A percentile compares a stretch with the other conserved stretches of the same genome.
phyloP scores from a whole-genome alignment of 2,329 filamentous ascomycete species.

The Botrytis tulipae region DNA sequence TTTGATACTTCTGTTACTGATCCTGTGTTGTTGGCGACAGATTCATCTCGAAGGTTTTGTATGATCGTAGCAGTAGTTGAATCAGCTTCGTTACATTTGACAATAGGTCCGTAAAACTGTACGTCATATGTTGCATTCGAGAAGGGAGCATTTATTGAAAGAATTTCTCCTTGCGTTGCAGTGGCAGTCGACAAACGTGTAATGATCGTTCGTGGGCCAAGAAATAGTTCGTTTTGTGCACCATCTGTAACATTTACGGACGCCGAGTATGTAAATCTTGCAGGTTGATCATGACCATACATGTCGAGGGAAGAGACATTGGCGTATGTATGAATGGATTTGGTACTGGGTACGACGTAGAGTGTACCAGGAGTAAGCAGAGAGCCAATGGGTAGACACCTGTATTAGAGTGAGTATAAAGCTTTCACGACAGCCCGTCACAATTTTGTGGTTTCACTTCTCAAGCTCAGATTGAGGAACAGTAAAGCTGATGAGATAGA shows the following conservation, averaged over 20 bases:
- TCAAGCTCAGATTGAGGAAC: neutral
- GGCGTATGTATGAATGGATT: neutral
- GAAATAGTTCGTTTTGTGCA: constrained; percentile 16
- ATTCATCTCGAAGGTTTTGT: constrained; percentile 8
- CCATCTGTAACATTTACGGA: constrained; percentile 3
- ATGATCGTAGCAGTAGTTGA: constrained; percentile 18
- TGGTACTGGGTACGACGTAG: constrained; percentile 20
- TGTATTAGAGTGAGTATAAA: neutral
- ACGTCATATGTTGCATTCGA: constrained; percentile 26
- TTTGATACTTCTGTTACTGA: constrained; percentile 18
- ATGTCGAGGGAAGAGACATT: constrained; percentile 20
- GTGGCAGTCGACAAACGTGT: constrained; percentile 24
- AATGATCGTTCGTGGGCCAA: constrained; percentile 26
- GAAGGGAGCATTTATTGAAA: constrained; percentile 21
- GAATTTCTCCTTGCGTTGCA: constrained; percentile 24
- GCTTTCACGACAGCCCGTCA: neutral
- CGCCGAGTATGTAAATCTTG: constrained; percentile 21
- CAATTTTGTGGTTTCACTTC: neutral
- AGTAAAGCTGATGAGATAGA: neutral
- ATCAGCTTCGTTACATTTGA: constrained; percentile 26
- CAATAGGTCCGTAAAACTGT: constrained; percentile 26
- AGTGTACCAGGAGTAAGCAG: constrained; percentile 27
- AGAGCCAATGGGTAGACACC: constrained; percentile 16
- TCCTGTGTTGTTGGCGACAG: neutral
- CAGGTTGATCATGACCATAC: constrained; percentile 9